A percentile compares a stretch with the other conserved stretches of the same genome.
phyloP scores from a whole-genome alignment of 2,329 filamentous ascomycete genomes.

The Aaosphaeria arxii region DNA sequence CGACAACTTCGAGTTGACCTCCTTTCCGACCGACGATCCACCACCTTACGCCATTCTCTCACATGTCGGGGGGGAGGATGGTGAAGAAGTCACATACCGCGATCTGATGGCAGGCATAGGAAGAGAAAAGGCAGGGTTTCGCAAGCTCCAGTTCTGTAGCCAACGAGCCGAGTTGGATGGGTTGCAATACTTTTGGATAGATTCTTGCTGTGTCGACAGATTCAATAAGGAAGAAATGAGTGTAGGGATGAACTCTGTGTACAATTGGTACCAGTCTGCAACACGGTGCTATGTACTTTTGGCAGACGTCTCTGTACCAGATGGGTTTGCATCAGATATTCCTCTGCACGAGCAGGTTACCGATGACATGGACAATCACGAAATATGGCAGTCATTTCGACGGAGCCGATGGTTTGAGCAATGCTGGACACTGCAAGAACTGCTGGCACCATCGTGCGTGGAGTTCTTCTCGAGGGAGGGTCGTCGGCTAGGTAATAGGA shows the following conservation, averaged over 20 bases:
- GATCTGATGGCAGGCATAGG: neutral
- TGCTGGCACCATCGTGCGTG: slow-evolving; percentile 4
- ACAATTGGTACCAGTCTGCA: neutral
- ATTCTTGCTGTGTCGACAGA: slow-evolving; percentile 3
- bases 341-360: neutral
- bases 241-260: slow-evolving; percentile 1
- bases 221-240: neutral
- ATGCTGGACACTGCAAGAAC: slow-evolving; percentile 3
- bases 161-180: slow-evolving; percentile 2
- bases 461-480: slow-evolving; percentile 7
- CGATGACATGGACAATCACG: neutral
- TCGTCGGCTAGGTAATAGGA: slow-evolving; percentile 1
- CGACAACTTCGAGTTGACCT: too few species aligned
- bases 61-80: slow-evolving; percentile 1
- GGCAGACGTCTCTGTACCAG: neutral
- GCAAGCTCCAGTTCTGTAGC: slow-evolving; percentile 1
- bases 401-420: neutral
- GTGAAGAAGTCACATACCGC: slow-evolving; percentile 1
- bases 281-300: slow-evolving; percentile 1
- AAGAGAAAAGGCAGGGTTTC: slow-evolving; percentile 1
- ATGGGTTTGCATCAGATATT: too few species aligned
- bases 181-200: slow-evolving; percentile 4
- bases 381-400: neutral
- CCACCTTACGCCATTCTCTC: slow-evolving; percentile 6
- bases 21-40: neutral